These are phyloP conservation scores for Ambrosiella beaveri DNA, from an alignment of 2,329 filamentous ascomycete species.

Conservation along the genomic window DNA sequence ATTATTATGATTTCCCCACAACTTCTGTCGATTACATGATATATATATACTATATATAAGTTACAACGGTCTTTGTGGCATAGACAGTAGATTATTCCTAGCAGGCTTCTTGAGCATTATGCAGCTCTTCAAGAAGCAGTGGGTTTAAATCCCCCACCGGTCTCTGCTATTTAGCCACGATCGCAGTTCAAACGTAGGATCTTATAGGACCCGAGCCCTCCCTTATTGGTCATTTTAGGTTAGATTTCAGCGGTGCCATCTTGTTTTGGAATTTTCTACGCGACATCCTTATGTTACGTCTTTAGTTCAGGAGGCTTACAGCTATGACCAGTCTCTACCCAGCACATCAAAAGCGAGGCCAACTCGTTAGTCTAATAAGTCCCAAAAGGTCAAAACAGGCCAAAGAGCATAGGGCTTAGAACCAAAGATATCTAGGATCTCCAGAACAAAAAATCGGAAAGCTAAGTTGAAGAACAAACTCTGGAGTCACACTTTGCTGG, in stretches of 20 bases:
- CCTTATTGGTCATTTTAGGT: constrained; percentile 2
- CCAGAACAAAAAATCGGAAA: background rate
- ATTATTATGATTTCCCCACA: too few relatives aligned
- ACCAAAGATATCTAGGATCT: constrained; percentile 1
- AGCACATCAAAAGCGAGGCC: background rate
- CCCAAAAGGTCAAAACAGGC: constrained; percentile 1
- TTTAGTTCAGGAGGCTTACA: background rate
- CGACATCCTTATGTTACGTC: background rate
- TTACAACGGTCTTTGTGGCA: too few relatives aligned
- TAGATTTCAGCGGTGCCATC: background rate
- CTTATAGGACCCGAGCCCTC: background rate
- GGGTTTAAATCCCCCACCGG: too few relatives aligned
- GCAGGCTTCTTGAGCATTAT: too few relatives aligned
- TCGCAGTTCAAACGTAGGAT: background rate
- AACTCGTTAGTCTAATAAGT: background rate
- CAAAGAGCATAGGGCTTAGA: background rate
- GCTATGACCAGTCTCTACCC: background rate
- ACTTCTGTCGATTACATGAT: too few relatives aligned
- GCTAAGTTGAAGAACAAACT: background rate
- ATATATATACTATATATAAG: too few relatives aligned
- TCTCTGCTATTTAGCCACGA: background rate
- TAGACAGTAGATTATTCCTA: too few relatives aligned
- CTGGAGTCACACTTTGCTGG: background rate
- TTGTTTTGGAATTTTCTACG: constrained; percentile 2
- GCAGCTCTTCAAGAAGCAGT: too few relatives aligned